Base-by-base conservation (phyloP, 768 basidiomycete genomes). In the Hysterangium stoloniferum region DNA sequence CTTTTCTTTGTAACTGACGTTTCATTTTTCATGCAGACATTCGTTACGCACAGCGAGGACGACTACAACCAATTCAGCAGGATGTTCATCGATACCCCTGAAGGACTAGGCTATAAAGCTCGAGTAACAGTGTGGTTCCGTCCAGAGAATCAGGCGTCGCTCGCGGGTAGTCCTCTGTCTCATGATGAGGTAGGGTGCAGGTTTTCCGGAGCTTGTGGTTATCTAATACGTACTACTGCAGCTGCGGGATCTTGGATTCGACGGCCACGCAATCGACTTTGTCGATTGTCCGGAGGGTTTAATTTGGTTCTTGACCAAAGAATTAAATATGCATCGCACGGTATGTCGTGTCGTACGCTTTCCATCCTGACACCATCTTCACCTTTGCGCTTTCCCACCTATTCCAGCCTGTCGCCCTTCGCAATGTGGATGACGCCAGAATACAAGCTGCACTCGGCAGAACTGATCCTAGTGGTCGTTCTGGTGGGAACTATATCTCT, bases 191-290 rank as follows among this genome's bases (percentile, higher is more conserved):
- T 85, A 45, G 6, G 69, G 64, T 17, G 27, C 24, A 15, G 20
- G 22, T 41, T 11, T 25, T 20, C 24, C 6, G 15, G 25, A 35
- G 22, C 32, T 33, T 6, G 34, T 6, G 34, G 12, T 11, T 28
- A 48, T 58, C n/a, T 59, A 28, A 8, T 8, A 22, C 25, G 37
- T 4, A 15, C 43, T 56, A 37, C 25, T 41, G 9, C 52, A 95
- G 87, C 65, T 97, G 59, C 55, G 56, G 20, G 52, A 56, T 13
- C 61, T 81, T 15, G 80, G 81, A 4, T 90, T 98, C 59, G 83
- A 93, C 54, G 82, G 84, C 3, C 94, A 86, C 58, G 89, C 86
- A 0, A 70, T 93, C 20, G 84, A 97, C 57, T 83, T 82, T 53
- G 69, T 97, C 37, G 76, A 77, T 4, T 94, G 80, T 49, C 87